Evolutionary conservation across 805 yeast genomes (phyloP), one percentile per base, ranked within the genome.

Genomic region (Tetrapisispora pingtungensis): DNA sequence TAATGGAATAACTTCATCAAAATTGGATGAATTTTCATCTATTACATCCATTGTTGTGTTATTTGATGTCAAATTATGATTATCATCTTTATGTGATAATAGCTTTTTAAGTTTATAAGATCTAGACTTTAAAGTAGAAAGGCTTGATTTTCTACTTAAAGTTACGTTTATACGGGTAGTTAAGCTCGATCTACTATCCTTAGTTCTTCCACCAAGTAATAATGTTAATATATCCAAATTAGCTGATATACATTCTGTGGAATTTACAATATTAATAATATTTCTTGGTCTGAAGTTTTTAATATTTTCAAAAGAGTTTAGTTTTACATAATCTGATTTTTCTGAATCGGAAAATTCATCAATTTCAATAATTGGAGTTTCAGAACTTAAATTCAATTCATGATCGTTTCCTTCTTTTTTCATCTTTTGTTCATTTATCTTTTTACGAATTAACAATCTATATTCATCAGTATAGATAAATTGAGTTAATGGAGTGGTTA

Each of bases 401-500:
- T 14, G 15, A 6, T 36, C 44, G 26, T 12, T 19, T 34, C 58
- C 15, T 18, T 27, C 37, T 8, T 44, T 19, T n/a, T 35, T 14
- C 24, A 37, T 10, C 26, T 37, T 37, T 12, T 26, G 15, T 3
- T 37, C 33, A 12, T 15, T 14, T 14, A 44, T 31, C 7, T 27
- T 20, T 10, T 24, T 18, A 19, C 37, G 38, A 36, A 75, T 69
- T 48, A 72, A 68, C 43, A 73, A 75, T 53, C 87, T 71, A 58
- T 79, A 80, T 8, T 70, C 59, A 10, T 71, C 71, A 1, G 95
- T 89, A 55, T 84, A 84, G 2, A 70, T 62, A 59, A 69, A 59
- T 33, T 76, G 58, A 0, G 93, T 76, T 56, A 84, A 63, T 2
- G 94, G 94, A 1, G 93, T 82, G 1, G 95, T 84, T n/a, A 77